Conservation (phyloP, 805 yeast genomes). For the Alloascoidea hylecoeti region DNA sequence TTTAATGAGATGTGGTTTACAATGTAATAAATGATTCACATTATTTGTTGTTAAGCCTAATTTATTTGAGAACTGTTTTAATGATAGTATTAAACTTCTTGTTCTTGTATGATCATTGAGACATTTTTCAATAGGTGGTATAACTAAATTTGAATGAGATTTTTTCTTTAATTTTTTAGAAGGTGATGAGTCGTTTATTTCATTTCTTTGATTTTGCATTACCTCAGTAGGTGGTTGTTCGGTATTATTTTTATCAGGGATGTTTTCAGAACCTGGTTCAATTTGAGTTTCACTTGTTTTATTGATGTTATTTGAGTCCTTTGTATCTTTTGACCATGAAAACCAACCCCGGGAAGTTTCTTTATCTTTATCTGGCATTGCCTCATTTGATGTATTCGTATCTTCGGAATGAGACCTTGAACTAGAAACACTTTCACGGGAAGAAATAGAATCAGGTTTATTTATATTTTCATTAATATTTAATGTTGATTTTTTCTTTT, state of each 20-base stretch:
- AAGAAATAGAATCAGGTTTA: too few relatives aligned
- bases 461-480: too few relatives aligned
- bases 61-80: neutral
- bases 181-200: neutral
- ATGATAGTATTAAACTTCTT: neutral
- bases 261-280: neutral
- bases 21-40: conserved; percentile 18
- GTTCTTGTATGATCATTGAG: neutral
- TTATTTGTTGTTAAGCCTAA: conserved; percentile 10
- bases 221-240: neutral
- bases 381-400: conserved; percentile 1
- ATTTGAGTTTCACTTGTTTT: neutral
- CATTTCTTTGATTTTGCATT: neutral
- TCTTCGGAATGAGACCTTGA: conserved; percentile 3
- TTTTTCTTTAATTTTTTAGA: too few relatives aligned
- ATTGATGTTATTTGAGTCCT: too few relatives aligned
- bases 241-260: neutral
- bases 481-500: too few relatives aligned
- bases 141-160: neutral
- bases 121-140: neutral
- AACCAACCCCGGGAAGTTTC: conserved; percentile 3
- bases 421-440: too few relatives aligned
- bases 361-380: conserved; percentile 2
- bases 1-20: conserved; percentile 18
- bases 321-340: too few relatives aligned